phyloP scores from a whole-genome alignment of 495 filamentous ascomycete genomes.

The Halenospora varia region DNA sequence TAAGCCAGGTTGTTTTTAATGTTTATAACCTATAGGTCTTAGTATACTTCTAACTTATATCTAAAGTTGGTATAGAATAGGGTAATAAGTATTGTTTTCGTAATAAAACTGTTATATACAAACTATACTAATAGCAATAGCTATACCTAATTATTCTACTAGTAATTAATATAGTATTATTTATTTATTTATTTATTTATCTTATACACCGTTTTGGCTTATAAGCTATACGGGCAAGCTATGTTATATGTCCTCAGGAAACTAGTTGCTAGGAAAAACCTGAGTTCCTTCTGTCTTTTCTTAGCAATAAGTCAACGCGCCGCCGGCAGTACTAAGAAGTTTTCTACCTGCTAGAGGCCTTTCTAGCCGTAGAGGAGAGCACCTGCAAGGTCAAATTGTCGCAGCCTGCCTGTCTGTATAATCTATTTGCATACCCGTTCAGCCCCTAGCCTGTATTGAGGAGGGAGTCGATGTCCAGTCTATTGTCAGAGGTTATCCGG shows the following conservation, averaged over 20 bases:
- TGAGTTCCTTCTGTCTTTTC: background rate
- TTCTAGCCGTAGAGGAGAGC: background rate
- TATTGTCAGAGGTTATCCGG: background rate
- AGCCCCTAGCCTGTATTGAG: background rate
- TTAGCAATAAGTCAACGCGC: background rate
- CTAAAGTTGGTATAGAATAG: too few relatives aligned
- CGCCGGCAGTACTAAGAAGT: background rate
- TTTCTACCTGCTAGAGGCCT: background rate
- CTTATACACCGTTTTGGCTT: too few relatives aligned
- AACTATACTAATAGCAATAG: too few relatives aligned
- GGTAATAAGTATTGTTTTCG: too few relatives aligned
- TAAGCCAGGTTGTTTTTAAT: too few relatives aligned
- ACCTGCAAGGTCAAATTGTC: background rate
- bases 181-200: too few relatives aligned
- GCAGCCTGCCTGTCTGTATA: background rate
- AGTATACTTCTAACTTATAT: too few relatives aligned
- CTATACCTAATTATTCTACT: too few relatives aligned
- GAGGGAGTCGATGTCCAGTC: background rate
- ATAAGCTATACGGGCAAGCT: too few relatives aligned
- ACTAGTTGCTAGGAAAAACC: background rate
- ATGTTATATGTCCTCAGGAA: background rate
- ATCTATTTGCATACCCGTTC: background rate
- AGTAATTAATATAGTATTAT: too few relatives aligned
- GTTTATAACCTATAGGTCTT: too few relatives aligned
- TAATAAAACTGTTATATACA: too few relatives aligned